Evolutionary conservation across 1,139 yeast species (phyloP).

Genomic region (Candida sp.): DNA sequence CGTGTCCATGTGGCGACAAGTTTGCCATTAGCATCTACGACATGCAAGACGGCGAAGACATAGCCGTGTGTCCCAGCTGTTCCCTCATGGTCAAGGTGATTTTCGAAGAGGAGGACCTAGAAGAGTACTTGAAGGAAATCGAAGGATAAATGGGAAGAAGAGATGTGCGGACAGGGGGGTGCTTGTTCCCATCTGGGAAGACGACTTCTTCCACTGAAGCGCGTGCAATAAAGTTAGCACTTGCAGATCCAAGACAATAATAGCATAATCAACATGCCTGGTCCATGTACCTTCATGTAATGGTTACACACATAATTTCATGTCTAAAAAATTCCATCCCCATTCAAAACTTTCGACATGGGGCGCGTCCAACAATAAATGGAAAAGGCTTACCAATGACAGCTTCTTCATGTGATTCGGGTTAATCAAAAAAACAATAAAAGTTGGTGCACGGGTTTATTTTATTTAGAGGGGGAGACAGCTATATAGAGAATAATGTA

Average conservation of each 20-base stretch:
- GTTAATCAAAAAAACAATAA: not conserved
- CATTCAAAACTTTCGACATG: too few relatives aligned
- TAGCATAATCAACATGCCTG: not conserved
- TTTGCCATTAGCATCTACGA: conserved; percentile 90
- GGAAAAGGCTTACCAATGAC: too few relatives aligned
- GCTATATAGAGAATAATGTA: not conserved
- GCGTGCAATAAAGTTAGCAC: not conserved
- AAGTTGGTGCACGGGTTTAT: too few relatives aligned
- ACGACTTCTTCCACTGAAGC: too few relatives aligned
- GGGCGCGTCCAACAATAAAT: too few relatives aligned
- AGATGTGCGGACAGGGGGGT: too few relatives aligned
- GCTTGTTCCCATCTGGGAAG: too few relatives aligned
- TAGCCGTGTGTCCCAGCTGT: conserved; percentile 97
- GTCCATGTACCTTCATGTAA: not conserved
- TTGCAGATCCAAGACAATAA: not conserved
- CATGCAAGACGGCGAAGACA: conserved; percentile 86
- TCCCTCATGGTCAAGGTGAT: conserved; percentile 92
- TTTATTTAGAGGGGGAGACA: not conserved
- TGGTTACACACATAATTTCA: not conserved
- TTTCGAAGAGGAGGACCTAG: conserved; percentile 63
- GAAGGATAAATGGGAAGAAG: not conserved
- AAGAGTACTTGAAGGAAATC: conserved; percentile 33
- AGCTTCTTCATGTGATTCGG: too few relatives aligned
- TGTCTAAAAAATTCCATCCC: not conserved
- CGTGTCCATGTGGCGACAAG: conserved; percentile 98